Evolutionary conservation across 306 rosid species (phyloP).

Genomic region (Dalbergia cultrata): DNA sequence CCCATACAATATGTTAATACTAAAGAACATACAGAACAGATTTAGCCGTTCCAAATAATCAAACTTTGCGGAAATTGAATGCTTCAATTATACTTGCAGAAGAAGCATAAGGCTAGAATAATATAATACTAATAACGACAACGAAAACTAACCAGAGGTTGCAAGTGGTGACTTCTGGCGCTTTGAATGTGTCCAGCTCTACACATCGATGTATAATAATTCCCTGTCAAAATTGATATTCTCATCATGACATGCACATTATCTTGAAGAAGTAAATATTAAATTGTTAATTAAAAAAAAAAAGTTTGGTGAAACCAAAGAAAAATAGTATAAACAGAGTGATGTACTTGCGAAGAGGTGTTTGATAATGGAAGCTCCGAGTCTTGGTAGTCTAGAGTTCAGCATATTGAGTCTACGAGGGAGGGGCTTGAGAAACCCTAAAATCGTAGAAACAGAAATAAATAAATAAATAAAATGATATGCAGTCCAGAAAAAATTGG

Average conservation of each 20-base stretch:
- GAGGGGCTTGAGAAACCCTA: neutral
- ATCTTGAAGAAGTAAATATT: neutral
- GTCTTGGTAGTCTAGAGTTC: slow-evolving; percentile 39
- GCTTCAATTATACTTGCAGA: neutral
- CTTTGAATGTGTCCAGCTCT: slow-evolving; percentile 34
- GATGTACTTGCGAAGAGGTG: slow-evolving; percentile 41
- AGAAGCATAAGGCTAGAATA: neutral
- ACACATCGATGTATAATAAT: slow-evolving; percentile 35
- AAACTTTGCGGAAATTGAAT: neutral
- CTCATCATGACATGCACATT: neutral
- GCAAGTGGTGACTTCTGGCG: slow-evolving; percentile 10
- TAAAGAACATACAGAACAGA: neutral
- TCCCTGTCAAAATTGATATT: slow-evolving; percentile 45
- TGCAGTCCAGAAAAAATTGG: too few relatives aligned
- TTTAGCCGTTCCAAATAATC: neutral
- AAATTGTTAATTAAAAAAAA: slow-evolving; percentile 1
- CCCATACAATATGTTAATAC: neutral
- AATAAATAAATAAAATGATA: neutral
- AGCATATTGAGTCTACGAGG: slow-evolving; percentile 33
- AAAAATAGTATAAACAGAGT: neutral
- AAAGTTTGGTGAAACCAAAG: neutral
- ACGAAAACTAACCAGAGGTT: slow-evolving; percentile 46
- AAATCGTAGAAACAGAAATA: neutral
- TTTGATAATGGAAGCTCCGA: slow-evolving; percentile 48
- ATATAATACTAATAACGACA: neutral